Evolutionary conservation across 2,329 filamentous ascomycete species (phyloP).

Genomic region (Fusarium begoniae): DNA sequence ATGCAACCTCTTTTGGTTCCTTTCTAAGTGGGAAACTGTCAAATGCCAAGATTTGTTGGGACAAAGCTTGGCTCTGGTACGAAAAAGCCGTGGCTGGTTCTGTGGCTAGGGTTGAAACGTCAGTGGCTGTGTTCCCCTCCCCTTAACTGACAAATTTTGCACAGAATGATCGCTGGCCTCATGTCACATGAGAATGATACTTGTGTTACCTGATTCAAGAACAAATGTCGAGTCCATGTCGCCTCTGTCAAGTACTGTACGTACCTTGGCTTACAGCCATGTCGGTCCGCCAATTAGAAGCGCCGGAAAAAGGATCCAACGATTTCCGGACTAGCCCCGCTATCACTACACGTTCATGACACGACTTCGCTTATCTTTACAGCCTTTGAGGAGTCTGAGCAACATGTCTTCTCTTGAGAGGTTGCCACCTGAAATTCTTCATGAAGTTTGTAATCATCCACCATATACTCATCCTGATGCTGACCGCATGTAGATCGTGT

Average conservation of each 20-base stretch:
- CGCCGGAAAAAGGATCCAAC: neutral
- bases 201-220: neutral
- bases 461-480: rapidly evolving
- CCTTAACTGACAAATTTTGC: no score
- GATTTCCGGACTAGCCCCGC: neutral
- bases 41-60: neutral
- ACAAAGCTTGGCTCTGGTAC: neutral
- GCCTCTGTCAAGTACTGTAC: neutral
- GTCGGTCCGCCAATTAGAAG: neutral
- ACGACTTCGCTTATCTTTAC: neutral
- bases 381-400: neutral
- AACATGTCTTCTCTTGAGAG: neutral
- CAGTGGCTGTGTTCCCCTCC: neutral
- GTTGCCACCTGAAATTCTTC: neutral
- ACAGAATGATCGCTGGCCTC: rapidly evolving
- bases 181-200: neutral
- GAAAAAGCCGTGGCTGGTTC: neutral
- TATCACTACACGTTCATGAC: neutral
- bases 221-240: neutral
- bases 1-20: neutral
- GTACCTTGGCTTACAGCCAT: neutral
- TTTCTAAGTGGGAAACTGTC: neutral
- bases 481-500: neutral
- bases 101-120: neutral
- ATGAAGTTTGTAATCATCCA: neutral